Conservation (phyloP, 257 asterid genomes). For the Solanum tarapatanum region DNA sequence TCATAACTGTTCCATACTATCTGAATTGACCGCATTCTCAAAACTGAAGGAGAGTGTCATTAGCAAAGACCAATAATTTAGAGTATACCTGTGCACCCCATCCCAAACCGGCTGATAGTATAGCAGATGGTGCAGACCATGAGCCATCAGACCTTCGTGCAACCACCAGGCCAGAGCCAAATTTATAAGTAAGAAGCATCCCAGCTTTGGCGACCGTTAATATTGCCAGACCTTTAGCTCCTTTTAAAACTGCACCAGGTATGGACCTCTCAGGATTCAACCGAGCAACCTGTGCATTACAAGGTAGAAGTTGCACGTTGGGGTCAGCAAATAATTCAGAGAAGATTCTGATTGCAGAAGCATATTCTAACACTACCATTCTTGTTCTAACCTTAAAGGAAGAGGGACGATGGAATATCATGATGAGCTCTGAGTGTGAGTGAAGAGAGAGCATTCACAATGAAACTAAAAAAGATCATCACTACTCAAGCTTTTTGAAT, state of each 20-base stretch:
- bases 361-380: not conserved
- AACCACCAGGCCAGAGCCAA: constrained; percentile 92
- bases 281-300: constrained; percentile 60
- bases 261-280: constrained; percentile 92
- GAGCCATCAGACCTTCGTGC: constrained; percentile 90
- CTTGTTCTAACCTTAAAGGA: not conserved
- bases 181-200: constrained; percentile 65
- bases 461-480: not conserved
- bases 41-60: not conserved
- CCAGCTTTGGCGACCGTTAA: constrained; percentile 95
- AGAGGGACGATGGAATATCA: not conserved
- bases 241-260: constrained; percentile 74
- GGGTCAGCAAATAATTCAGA: not conserved
- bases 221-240: constrained; percentile 94
- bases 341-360: not conserved
- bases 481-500: not conserved
- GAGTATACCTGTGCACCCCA: constrained; percentile 95
- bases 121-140: constrained; percentile 99
- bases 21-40: not conserved
- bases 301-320: not conserved
- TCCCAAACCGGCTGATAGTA: constrained; percentile 83
- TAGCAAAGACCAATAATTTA: not conserved
- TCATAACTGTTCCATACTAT: too few relatives aligned
- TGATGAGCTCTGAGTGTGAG: not conserved
- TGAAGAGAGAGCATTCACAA: not conserved